Percentiles rank a stretch among this genome's conserved stretches.
These are phyloP conservation scores for Vicia faba DNA, from an alignment of 306 rosid species.

Conservation along the genomic window DNA sequence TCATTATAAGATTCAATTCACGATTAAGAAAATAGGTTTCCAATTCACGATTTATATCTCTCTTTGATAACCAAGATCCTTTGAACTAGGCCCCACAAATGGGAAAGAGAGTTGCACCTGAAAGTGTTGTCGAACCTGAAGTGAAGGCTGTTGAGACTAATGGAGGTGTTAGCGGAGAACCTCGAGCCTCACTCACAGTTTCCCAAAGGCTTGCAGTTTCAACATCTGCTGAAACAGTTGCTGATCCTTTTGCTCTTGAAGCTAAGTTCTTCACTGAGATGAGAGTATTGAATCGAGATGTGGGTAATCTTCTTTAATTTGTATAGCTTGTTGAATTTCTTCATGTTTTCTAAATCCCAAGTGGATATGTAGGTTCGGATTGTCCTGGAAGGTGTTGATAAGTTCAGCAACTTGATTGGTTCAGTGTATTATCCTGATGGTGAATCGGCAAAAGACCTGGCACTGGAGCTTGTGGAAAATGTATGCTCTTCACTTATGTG, in stretches of 20 bases:
- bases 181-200: conserved; percentile 79
- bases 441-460: conserved; percentile 88
- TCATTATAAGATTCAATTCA: background rate
- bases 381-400: conserved; percentile 93
- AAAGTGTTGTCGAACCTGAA: conserved; percentile 62
- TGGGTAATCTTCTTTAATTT: conserved; percentile 41
- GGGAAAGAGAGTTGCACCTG: conserved; percentile 83
- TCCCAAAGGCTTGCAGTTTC: conserved; percentile 92
- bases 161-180: conserved; percentile 67
- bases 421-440: conserved; percentile 94
- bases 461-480: conserved; percentile 88
- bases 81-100: conserved; percentile 73
- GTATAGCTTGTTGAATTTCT: conserved; percentile 22
- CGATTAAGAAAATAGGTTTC: background rate
- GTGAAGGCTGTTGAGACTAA: conserved; percentile 52
- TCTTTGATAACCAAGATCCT: background rate
- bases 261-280: conserved; percentile 96
- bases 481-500: conserved; percentile 48
- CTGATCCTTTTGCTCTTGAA: conserved; percentile 82
- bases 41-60: background rate
- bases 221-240: conserved; percentile 54
- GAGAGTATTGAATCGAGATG: conserved; percentile 86
- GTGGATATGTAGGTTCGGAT: conserved; percentile 76
- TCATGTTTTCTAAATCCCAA: conserved; percentile 40
- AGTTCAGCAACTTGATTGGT: conserved; percentile 94